Conservation (phyloP, 768 basidiomycete genomes). For the Sarcodon sp. region DNA sequence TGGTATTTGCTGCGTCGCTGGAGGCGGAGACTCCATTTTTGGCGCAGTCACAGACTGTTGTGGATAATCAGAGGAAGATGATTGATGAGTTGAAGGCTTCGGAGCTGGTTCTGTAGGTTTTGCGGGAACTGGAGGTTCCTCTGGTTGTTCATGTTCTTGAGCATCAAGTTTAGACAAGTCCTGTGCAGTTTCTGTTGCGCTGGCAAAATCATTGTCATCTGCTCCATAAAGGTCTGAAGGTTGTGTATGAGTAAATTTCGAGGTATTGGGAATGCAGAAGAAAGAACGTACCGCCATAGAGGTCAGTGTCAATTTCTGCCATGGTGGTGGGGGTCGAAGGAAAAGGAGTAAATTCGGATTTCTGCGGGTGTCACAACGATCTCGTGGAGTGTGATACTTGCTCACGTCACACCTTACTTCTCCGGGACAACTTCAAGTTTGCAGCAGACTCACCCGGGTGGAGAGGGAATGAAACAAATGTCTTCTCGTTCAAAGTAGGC, state of each 20-base stretch:
- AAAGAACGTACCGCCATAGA: conserved; percentile 63
- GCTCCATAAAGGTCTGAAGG: conserved; percentile 53
- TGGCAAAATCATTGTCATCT: conserved; percentile 46
- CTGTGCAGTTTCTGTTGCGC: conserved; percentile 27
- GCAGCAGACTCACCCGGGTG: too few relatives aligned
- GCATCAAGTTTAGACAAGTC: conserved; percentile 11
- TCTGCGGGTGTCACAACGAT: neutral
- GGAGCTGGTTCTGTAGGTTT: conserved; percentile 6
- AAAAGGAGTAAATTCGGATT: conserved; percentile 2
- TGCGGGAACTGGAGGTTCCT: conserved; percentile 11
- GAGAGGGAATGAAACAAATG: too few relatives aligned
- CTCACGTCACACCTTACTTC: neutral
- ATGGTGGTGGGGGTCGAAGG: conserved; percentile 23
- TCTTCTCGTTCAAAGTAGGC: too few relatives aligned
- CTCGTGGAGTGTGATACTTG: neutral
- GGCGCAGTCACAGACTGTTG: conserved; percentile 11
- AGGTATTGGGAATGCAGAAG: neutral
- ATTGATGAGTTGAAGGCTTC: conserved; percentile 3
- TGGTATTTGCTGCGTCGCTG: conserved; percentile 56
- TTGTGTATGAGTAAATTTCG: neutral
- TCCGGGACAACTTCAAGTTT: too few relatives aligned
- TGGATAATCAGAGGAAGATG: conserved; percentile 8
- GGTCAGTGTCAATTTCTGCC: conserved; percentile 82
- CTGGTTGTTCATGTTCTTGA: conserved; percentile 2
- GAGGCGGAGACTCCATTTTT: conserved; percentile 21